phyloP scores from a whole-genome alignment of 768 basidiomycete species.

The Lanmaoa rubissima region DNA sequence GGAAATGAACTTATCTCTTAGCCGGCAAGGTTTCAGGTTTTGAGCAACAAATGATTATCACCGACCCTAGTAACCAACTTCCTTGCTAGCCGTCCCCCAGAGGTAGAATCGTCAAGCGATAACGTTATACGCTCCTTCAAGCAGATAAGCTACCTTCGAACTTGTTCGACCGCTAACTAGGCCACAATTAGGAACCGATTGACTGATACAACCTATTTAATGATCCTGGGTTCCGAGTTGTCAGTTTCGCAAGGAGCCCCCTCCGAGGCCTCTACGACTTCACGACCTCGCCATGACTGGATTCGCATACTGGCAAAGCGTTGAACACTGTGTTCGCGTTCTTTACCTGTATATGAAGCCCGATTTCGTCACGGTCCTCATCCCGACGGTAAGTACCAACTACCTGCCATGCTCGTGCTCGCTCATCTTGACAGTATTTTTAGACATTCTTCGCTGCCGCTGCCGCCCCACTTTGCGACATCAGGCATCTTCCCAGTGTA shows the following conservation, averaged over 20 bases:
- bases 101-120: too few species aligned
- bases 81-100: too few species aligned
- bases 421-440: background rate
- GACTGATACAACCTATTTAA: slow-evolving; percentile 20
- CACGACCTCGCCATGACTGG: slow-evolving; percentile 23
- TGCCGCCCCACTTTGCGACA: slow-evolving; percentile 32
- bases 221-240: background rate
- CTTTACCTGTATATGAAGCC: slow-evolving; percentile 27
- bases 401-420: background rate
- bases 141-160: background rate
- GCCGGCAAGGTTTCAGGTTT: too few species aligned
- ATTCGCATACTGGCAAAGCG: slow-evolving; percentile 10
- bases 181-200: slow-evolving; percentile 4
- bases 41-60: too few species aligned
- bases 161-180: slow-evolving; percentile 5
- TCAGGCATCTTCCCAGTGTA: slow-evolving; percentile 24
- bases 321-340: slow-evolving; percentile 11
- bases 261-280: slow-evolving; percentile 15
- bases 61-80: too few species aligned
- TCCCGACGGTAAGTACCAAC: slow-evolving; percentile 24
- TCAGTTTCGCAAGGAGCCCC: background rate
- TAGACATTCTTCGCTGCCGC: slow-evolving; percentile 36
- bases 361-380: slow-evolving; percentile 27
- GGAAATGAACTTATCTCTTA: too few species aligned
- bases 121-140: too few species aligned